Evolutionary conservation across 257 asterid species (phyloP).

Genomic region (Petunia secreta): DNA sequence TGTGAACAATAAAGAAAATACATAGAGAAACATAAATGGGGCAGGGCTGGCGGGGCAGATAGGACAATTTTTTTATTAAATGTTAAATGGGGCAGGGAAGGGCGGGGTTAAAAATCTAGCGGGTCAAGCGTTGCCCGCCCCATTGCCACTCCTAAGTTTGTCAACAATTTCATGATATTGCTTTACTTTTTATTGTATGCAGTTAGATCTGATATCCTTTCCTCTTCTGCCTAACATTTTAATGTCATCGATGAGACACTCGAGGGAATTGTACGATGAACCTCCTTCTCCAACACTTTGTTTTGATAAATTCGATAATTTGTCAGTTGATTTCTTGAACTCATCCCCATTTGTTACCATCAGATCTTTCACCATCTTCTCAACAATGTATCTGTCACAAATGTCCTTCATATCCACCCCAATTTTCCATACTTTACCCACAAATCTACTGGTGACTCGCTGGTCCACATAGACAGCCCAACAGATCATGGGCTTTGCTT

Average conservation of each 20-base stretch:
- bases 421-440: conserved; percentile 59
- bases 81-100: too few species aligned
- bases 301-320: conserved; percentile 38
- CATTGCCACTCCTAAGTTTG: too few species aligned
- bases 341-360: conserved; percentile 51
- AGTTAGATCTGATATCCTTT: too few species aligned
- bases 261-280: conserved; percentile 39
- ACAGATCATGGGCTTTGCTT: conserved; percentile 44
- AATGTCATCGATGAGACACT: conserved; percentile 27
- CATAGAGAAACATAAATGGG: too few species aligned
- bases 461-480: conserved; percentile 49
- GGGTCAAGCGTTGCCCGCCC: too few species aligned
- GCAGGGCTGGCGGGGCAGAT: too few species aligned
- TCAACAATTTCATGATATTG: too few species aligned
- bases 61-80: too few species aligned
- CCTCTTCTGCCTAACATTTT: too few species aligned
- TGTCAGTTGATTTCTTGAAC: conserved; percentile 35
- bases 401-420: conserved; percentile 68
- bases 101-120: too few species aligned
- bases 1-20: too few species aligned
- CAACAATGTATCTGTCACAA: conserved; percentile 44
- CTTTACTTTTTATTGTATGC: too few species aligned
- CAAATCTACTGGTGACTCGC: conserved; percentile 51
- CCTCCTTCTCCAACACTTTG: conserved; percentile 50
- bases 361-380: conserved; percentile 45